phyloP scores from a whole-genome alignment of 176 grass and related monocot species.

The Thinopyrum elongatum region DNA sequence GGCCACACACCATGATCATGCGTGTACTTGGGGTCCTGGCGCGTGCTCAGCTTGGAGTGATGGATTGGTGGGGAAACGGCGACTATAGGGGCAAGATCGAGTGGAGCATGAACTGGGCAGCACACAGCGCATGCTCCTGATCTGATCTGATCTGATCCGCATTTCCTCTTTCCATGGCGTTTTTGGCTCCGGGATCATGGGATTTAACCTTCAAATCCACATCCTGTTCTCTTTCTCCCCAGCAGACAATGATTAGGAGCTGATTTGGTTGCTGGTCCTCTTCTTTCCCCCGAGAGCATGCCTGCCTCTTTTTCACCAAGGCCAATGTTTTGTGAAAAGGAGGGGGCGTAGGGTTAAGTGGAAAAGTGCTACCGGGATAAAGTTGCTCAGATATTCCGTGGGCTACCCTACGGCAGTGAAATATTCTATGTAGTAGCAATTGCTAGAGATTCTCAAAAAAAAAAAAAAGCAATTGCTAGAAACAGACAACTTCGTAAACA shows the following conservation, averaged over 20 bases:
- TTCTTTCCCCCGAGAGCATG: conserved; percentile 22
- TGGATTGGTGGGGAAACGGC: conserved; percentile 31
- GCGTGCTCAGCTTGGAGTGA: conserved; percentile 42
- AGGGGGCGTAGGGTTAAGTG: conserved; percentile 30
- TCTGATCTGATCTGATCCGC: neutral
- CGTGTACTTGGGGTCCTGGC: conserved; percentile 19
- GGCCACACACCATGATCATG: neutral
- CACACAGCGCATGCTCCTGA: conserved; percentile 3
- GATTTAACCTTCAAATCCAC: conserved; percentile 46
- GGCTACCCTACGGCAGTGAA: neutral
- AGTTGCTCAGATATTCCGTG: conserved; percentile 22
- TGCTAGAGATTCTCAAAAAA: too few relatives aligned
- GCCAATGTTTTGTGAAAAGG: conserved; percentile 49
- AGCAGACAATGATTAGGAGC: conserved; percentile 42
- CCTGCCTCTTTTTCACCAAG: conserved; percentile 26
- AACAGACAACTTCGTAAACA: neutral
- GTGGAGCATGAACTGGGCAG: conserved; percentile 51
- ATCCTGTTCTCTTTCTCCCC: conserved; percentile 12
- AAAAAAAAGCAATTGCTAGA: neutral
- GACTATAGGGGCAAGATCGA: conserved; percentile 5
- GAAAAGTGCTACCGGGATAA: neutral
- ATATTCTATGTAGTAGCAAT: neutral
- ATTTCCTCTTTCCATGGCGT: neutral
- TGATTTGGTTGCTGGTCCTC: conserved; percentile 37
- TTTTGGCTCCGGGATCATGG: conserved; percentile 1